Conservation (phyloP, 2,329 filamentous ascomycete species). For the Stagonosporopsis vannaccii region DNA sequence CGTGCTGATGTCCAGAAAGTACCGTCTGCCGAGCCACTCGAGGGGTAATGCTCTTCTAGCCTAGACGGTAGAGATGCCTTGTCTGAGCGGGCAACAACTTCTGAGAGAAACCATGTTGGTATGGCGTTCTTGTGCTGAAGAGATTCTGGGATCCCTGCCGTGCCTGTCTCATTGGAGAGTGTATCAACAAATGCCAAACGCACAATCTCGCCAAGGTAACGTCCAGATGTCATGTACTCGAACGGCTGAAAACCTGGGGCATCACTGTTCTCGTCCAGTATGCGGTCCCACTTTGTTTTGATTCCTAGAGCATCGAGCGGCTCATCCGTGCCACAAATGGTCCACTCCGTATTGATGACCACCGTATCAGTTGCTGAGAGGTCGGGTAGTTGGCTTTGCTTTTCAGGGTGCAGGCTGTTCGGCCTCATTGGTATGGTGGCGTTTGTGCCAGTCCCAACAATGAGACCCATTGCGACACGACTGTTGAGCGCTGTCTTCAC, state of each 20-base stretch:
- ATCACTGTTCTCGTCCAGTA: slow-evolving; percentile 71
- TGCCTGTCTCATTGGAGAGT: slow-evolving; percentile 29
- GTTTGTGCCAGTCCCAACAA: slow-evolving; percentile 82
- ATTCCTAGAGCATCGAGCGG: slow-evolving; percentile 69
- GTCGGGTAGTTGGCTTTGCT: slow-evolving; percentile 55
- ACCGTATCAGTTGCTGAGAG: slow-evolving; percentile 63
- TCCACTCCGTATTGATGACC: slow-evolving; percentile 85
- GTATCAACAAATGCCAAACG: slow-evolving; percentile 75
- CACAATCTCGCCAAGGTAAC: slow-evolving; percentile 79
- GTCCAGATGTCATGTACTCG: slow-evolving; percentile 83
- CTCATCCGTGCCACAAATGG: slow-evolving; percentile 75
- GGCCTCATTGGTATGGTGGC: slow-evolving; percentile 77
- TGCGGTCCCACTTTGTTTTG: slow-evolving; percentile 74
- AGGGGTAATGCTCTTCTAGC: slow-evolving; percentile 64
- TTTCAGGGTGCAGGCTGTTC: slow-evolving; percentile 67
- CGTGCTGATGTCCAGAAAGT: slow-evolving; percentile 67
- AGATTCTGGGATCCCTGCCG: slow-evolving; percentile 40
- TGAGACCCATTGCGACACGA: slow-evolving; percentile 78
- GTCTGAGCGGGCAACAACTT: slow-evolving; percentile 62
- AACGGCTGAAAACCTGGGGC: slow-evolving; percentile 80
- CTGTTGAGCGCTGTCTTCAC: slow-evolving; percentile 67
- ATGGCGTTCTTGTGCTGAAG: slow-evolving; percentile 68
- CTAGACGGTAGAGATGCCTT: slow-evolving; percentile 45
- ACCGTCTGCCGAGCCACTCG: slow-evolving; percentile 39
- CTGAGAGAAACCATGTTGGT: slow-evolving; percentile 76